A percentile compares a stretch with the other conserved stretches of the same genome.
These are phyloP conservation scores for Linnemannia zychae DNA, from an alignment of 192 early-diverging fungal genomes.

Conservation along the genomic window DNA sequence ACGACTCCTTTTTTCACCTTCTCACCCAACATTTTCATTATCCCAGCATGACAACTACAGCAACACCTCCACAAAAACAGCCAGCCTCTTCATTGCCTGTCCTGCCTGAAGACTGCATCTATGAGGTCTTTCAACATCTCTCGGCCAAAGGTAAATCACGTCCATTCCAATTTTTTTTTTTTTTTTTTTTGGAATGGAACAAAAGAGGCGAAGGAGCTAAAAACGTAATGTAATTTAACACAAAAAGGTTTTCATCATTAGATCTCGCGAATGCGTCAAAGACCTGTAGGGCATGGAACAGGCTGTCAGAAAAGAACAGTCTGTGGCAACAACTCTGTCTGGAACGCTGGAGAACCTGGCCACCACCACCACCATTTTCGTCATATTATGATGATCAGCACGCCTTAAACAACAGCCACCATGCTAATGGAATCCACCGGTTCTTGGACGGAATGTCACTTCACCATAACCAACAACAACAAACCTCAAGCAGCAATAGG, in stretches of 20 bases:
- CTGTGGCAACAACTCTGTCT: conserved; percentile 45
- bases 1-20: not conserved
- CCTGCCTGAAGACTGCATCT: conserved; percentile 49
- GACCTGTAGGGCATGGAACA: conserved; percentile 35
- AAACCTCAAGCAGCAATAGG: not conserved
- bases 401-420: not conserved
- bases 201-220: not conserved
- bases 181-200: not conserved
- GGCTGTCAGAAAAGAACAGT: conserved; percentile 35
- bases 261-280: conserved; percentile 35
- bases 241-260: not conserved
- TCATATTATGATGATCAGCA: conserved; percentile 21
- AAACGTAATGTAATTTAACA: not conserved
- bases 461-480: not conserved
- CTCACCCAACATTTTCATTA: not conserved
- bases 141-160: conserved; percentile 28
- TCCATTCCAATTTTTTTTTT: not conserved
- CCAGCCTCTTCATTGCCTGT: not conserved
- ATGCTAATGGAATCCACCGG: not conserved
- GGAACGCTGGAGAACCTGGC: conserved; percentile 48
- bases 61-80: not conserved
- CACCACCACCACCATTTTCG: conserved; percentile 22
- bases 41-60: not conserved
- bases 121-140: conserved; percentile 38
- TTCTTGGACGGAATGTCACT: conserved; percentile 19